Percentiles rank a stretch among this genome's conserved stretches.
phyloP scores from a whole-genome alignment of 148 eudicot genomes.

The Dysphania ambrosioides region DNA sequence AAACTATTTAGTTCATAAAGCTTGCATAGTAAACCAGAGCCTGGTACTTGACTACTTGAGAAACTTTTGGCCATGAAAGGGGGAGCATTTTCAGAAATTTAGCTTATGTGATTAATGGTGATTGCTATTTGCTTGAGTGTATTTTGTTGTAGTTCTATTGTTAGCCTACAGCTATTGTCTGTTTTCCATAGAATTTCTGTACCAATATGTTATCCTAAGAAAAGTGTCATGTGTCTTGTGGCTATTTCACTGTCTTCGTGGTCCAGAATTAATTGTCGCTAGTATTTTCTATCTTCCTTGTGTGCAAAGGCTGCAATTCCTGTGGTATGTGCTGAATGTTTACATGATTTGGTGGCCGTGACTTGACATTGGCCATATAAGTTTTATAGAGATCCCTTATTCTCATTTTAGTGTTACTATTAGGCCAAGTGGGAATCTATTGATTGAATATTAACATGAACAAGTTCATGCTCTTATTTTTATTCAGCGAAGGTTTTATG shows the following conservation, averaged over 20 bases:
- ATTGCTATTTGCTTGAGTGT: background rate
- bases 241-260: background rate
- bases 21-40: background rate
- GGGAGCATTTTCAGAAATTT: background rate
- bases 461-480: no score
- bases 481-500: background rate
- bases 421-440: background rate
- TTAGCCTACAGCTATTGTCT: background rate
- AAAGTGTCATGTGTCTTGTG: background rate
- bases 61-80: background rate
- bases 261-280: background rate
- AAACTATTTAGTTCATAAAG: background rate
- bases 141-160: slow-evolving; percentile 6
- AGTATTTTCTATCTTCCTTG: background rate
- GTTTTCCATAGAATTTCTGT: background rate
- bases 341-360: no score
- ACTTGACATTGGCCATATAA: no score
- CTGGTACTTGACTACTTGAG: background rate
- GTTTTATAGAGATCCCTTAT: background rate
- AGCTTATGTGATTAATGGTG: background rate
- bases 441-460: background rate
- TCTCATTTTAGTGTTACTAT: background rate
- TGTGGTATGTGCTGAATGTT: background rate
- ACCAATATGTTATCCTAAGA: background rate
- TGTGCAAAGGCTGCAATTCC: background rate